Evolutionary conservation across 1,139 yeast species (phyloP).

Genomic region (Lodderomyces theae): DNA sequence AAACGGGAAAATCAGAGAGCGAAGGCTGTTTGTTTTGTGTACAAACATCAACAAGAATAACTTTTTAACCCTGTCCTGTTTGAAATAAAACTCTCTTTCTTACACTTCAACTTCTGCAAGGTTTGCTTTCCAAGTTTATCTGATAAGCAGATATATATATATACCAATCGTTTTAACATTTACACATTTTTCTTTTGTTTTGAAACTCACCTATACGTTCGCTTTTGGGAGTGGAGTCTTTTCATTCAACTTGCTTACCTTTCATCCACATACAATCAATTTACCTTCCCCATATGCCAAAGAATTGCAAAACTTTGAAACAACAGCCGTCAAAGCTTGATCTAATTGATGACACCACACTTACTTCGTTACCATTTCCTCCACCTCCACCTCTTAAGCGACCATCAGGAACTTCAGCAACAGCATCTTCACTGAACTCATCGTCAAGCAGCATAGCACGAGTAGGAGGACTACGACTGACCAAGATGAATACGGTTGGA

Average conservation of each 20-base stretch:
- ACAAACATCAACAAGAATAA: too few relatives aligned
- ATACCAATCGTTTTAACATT: too few relatives aligned
- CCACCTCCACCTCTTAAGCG: conserved; percentile 41
- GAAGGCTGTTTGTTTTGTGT: too few relatives aligned
- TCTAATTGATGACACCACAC: conserved; percentile 55
- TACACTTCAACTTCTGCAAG: too few relatives aligned
- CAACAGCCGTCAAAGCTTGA: conserved; percentile 57
- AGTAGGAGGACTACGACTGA: neutral
- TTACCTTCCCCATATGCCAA: neutral
- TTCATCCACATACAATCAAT: neutral
- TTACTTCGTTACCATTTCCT: conserved; percentile 67
- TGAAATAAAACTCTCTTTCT: too few relatives aligned
- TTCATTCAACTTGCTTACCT: too few relatives aligned
- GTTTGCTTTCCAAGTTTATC: too few relatives aligned
- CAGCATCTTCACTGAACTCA: conserved; percentile 8
- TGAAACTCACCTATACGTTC: too few relatives aligned
- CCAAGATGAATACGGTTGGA: neutral
- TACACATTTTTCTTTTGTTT: too few relatives aligned
- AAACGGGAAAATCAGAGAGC: neutral
- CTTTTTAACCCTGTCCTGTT: too few relatives aligned
- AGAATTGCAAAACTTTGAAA: conserved; percentile 5
- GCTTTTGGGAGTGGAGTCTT: too few relatives aligned
- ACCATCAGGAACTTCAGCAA: neutral
- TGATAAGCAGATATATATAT: too few relatives aligned
- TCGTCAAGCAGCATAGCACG: neutral